These are phyloP conservation scores for Hansenula sp. DNA, from an alignment of 1,139 yeast genomes.

Conservation along the genomic window DNA sequence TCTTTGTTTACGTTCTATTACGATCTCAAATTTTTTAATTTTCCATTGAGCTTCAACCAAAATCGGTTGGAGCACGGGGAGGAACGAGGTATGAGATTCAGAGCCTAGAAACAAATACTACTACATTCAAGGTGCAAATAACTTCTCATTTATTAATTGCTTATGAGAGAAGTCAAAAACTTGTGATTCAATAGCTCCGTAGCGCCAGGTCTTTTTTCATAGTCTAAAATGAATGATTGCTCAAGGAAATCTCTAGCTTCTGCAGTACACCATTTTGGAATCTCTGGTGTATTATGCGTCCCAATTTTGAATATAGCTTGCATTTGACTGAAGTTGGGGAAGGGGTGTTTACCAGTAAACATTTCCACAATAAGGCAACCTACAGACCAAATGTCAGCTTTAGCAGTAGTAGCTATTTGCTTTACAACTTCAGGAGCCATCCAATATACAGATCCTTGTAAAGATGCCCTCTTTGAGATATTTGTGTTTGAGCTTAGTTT, in stretches of 20 bases:
- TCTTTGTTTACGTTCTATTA: slow-evolving; percentile 1
- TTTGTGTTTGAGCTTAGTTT: slow-evolving; percentile 37
- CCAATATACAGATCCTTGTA: slow-evolving; percentile 96
- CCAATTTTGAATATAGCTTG: slow-evolving; percentile 94
- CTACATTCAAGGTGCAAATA: no score
- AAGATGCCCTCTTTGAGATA: slow-evolving; percentile 63
- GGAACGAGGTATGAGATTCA: no score
- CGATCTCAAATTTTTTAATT: slow-evolving; percentile 2
- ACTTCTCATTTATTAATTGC: no score
- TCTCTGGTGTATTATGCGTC: slow-evolving; percentile 69
- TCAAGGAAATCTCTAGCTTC: slow-evolving; percentile 66
- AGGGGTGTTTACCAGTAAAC: slow-evolving; percentile 94
- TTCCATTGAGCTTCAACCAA: neutral
- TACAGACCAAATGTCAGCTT: slow-evolving; percentile 94
- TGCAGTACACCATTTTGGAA: slow-evolving; percentile 73
- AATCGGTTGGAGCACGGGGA: neutral
- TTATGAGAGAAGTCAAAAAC: slow-evolving; percentile 49
- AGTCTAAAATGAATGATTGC: slow-evolving; percentile 72
- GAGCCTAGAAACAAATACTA: no score
- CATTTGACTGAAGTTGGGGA: slow-evolving; percentile 92
- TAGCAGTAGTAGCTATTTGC: slow-evolving; percentile 82
- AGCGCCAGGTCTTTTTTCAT: slow-evolving; percentile 71
- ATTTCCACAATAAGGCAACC: slow-evolving; percentile 90
- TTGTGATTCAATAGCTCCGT: slow-evolving; percentile 60
- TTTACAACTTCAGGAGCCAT: slow-evolving; percentile 98